phyloP scores from a whole-genome alignment of 2,329 filamentous ascomycete genomes.

The Diaporthe nobilis region DNA sequence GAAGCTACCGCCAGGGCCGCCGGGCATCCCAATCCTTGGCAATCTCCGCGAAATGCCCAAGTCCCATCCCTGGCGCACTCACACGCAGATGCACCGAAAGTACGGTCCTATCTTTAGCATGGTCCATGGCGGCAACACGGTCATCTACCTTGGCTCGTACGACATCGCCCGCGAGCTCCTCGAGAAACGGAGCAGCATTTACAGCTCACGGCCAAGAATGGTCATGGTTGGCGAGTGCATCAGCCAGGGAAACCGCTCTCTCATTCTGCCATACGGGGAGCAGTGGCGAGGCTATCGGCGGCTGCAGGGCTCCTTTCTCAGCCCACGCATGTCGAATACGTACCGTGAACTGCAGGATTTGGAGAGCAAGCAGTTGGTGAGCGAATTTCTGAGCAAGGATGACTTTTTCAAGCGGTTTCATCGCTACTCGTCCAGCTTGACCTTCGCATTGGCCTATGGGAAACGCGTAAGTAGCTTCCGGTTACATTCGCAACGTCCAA shows the following conservation, averaged over 20 bases:
- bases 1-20: slow-evolving; percentile 61
- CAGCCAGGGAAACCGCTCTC: slow-evolving; percentile 9
- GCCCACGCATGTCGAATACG: slow-evolving; percentile 58
- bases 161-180: slow-evolving; percentile 58
- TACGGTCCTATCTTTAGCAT: slow-evolving; percentile 25
- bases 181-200: slow-evolving; percentile 64
- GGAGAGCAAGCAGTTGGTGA: slow-evolving; percentile 68
- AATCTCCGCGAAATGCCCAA: slow-evolving; percentile 65
- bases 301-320: slow-evolving; percentile 61
- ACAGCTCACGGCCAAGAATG: slow-evolving; percentile 58
- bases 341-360: slow-evolving; percentile 65
- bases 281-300: slow-evolving; percentile 53
- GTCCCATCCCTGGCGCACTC: slow-evolving; percentile 21
- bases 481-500: not conserved
- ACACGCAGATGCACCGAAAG: slow-evolving; percentile 2
- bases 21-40: slow-evolving; percentile 64
- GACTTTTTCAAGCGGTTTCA: slow-evolving; percentile 59
- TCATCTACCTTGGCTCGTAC: slow-evolving; percentile 4
- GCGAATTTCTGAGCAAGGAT: slow-evolving; percentile 58
- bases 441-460: slow-evolving; percentile 64
- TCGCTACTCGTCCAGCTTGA: slow-evolving; percentile 63
- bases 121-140: not conserved
- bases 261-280: slow-evolving; percentile 50
- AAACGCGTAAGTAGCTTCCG: slow-evolving; percentile 49
- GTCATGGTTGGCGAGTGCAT: slow-evolving; percentile 1